Evolutionary conservation across 2,329 filamentous ascomycete genomes (phyloP), one percentile per base, ranked within the genome.

Genomic region (Fusarium nematophilum): DNA sequence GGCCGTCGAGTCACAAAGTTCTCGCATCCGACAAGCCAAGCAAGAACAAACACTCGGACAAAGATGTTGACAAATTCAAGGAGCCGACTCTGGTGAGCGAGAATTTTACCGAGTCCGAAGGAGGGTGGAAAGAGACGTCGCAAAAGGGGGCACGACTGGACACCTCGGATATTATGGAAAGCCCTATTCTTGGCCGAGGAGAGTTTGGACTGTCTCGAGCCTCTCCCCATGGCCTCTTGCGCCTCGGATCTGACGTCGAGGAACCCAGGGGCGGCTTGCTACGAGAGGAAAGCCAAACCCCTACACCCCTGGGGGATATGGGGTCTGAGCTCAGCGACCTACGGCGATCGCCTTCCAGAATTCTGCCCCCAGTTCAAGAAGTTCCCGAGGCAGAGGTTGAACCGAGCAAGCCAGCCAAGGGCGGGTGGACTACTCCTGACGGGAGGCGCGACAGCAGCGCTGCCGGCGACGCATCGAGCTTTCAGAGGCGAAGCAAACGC

Each of bases 351-450:
- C 74, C 79, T 15, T 73, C 77, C 6, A 76, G 78, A 49, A 73
- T 73, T n/a, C 70, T 87, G 39, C 76, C 83, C 4, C 79, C 82
- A 0, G 83, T 87, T 4, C 76, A 78, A 62, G 83, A 87, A 64
- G 73, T 76, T 8, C 75, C 76, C 1, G 83, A 85, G 62, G 78
- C 79, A 3, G 75, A 81, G 34, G 74, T 75, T 52, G 76, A 69
- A 43, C 57, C 59, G 44, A 48, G 53, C 47, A 60, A 65, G 46
- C 42, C 57, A 40, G 39, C 44, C 58, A 59, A 60, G 45, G 63
- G 18, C 9, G 9, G 21, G 14, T 43, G 38, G 21, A 45, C 47
- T 25, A 54, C 62, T 42, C 38, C 62, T 15, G 48, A 82, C 11
- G 50, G 69, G 27, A 81, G 74, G 75, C 73, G 70, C 34, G 71